A percentile compares a stretch with the other conserved stretches of the same genome.
Conservation (phyloP, 176 grass and related monocot species). For the bread wheat (Triticum aestivum) region IWGSC_CS_RefSeq_v2.1 NC_057797.1:175448430-175448929, state of each 20-base stretch:
- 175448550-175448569: not conserved
- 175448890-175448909: not conserved
- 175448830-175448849: not conserved
- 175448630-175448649: not conserved
- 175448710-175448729: not conserved
- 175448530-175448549: conserved; percentile 5
- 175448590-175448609: not conserved
- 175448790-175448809: not conserved
- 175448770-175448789: not conserved
- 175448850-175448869: not conserved
- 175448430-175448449: not conserved
- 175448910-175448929: not conserved
- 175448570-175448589: not conserved
- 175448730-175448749: not conserved
- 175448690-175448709: not conserved
- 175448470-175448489: not conserved
- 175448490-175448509: not conserved
- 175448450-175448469: not conserved
- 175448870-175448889: not conserved
- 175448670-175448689: not conserved
- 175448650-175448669: not conserved
- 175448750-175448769: not conserved
- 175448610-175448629: not conserved
- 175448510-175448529: not conserved
- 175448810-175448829: not conserved